Percentiles rank a stretch among this genome's conserved stretches.
Evolutionary conservation across 2,329 filamentous ascomycete genomes (phyloP).

Genomic region (Ilyonectria mors-panacis): DNA sequence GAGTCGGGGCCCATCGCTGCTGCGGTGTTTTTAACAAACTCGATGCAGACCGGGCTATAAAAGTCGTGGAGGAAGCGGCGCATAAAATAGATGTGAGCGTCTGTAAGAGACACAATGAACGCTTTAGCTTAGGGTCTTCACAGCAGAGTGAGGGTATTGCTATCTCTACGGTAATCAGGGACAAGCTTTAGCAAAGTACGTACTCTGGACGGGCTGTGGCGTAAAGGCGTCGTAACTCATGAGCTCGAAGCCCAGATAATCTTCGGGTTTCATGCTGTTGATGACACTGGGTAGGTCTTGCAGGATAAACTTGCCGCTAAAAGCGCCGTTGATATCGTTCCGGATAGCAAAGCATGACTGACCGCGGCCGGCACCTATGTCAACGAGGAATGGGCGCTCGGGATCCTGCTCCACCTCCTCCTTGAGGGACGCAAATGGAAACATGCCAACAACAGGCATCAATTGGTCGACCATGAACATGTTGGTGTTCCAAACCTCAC

Average conservation of each 20-base stretch:
- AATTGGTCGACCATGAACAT: slow-evolving; percentile 51
- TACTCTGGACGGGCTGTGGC: slow-evolving; percentile 43
- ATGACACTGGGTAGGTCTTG: slow-evolving; percentile 55
- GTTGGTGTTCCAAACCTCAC: slow-evolving; percentile 52
- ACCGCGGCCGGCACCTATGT: slow-evolving; percentile 51
- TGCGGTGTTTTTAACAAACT: slow-evolving; percentile 50
- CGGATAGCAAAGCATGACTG: slow-evolving; percentile 51
- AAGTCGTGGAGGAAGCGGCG: slow-evolving; percentile 53
- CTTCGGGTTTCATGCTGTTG: slow-evolving; percentile 30
- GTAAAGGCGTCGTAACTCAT: slow-evolving; percentile 44
- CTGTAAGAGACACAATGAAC: slow-evolving; percentile 23
- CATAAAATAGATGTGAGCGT: slow-evolving; percentile 53
- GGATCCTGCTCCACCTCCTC: slow-evolving; percentile 49
- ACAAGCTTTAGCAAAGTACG: not conserved
- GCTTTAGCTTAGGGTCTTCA: not conserved
- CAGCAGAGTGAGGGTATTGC: too few relatives aligned
- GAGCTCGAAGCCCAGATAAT: slow-evolving; percentile 46
- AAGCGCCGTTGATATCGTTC: slow-evolving; percentile 39
- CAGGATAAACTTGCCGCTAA: slow-evolving; percentile 49
- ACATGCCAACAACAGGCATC: slow-evolving; percentile 55
- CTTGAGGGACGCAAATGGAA: slow-evolving; percentile 51
- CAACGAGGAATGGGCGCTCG: slow-evolving; percentile 49
- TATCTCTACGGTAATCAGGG: too few relatives aligned
- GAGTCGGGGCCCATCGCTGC: slow-evolving; percentile 52
- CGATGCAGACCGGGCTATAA: slow-evolving; percentile 49